Conservation (phyloP, 352 stramenopile species). For the Globisporangium paroecandrum region DNA sequence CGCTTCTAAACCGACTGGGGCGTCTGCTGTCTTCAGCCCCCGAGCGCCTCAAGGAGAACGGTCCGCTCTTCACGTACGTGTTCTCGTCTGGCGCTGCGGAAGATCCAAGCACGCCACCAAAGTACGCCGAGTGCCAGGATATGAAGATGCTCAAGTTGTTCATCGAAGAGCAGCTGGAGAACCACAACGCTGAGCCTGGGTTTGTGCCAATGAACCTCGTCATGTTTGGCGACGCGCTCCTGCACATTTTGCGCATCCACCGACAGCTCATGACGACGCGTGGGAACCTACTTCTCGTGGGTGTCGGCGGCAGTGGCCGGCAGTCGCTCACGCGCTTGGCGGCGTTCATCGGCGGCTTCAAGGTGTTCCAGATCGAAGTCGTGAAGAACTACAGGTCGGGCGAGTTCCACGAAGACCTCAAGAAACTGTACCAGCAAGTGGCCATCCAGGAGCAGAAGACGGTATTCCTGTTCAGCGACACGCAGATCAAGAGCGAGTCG, state of each 20-base stretch:
- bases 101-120: slow-evolving; percentile 21
- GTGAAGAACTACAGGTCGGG: slow-evolving; percentile 91
- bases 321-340: slow-evolving; percentile 88
- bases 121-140: slow-evolving; percentile 83
- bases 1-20: slow-evolving; percentile 82
- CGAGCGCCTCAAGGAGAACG: slow-evolving; percentile 75
- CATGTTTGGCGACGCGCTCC: slow-evolving; percentile 88
- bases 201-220: slow-evolving; percentile 89
- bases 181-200: slow-evolving; percentile 88
- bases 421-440: slow-evolving; percentile 81
- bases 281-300: slow-evolving; percentile 91
- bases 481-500: slow-evolving; percentile 91
- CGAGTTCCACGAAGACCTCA: slow-evolving; percentile 93
- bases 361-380: slow-evolving; percentile 92
- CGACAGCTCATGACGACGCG: slow-evolving; percentile 84
- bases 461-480: slow-evolving; percentile 93
- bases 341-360: slow-evolving; percentile 87
- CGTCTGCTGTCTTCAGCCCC: slow-evolving; percentile 51
- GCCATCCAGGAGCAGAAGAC: slow-evolving; percentile 83
- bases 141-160: slow-evolving; percentile 86
- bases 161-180: slow-evolving; percentile 89
- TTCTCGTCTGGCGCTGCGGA: slow-evolving; percentile 44
- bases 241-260: slow-evolving; percentile 91
- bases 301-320: slow-evolving; percentile 87
- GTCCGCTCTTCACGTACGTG: slow-evolving; percentile 78